Conservation (phyloP, 176 grass and related monocot species). For the Rhynchospora pubera region DNA sequence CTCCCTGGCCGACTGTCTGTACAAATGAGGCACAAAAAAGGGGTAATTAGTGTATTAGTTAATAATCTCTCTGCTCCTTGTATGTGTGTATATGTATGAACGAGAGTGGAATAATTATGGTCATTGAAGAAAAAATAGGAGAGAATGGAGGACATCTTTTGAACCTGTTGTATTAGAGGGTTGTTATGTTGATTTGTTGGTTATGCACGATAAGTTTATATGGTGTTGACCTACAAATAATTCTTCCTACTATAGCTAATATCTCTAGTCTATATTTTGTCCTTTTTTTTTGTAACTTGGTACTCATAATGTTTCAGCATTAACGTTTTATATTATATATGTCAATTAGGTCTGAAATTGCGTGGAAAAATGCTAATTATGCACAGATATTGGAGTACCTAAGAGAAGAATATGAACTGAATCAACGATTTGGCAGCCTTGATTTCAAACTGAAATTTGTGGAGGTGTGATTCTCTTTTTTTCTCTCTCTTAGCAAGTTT, state of each 20-base stretch:
- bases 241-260: background rate
- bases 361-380: slow-evolving; percentile 97
- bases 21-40: background rate
- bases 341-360: slow-evolving; percentile 72
- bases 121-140: background rate
- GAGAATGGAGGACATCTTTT: background rate
- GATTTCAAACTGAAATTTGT: slow-evolving; percentile 97
- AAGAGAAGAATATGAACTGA: slow-evolving; percentile 83
- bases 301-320: background rate
- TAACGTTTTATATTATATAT: background rate
- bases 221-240: too few species aligned
- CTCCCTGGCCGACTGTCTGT: background rate
- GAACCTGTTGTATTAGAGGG: background rate
- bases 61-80: background rate
- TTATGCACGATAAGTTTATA: background rate
- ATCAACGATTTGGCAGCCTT: slow-evolving; percentile 81
- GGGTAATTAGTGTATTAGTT: background rate
- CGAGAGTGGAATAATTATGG: background rate
- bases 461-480: slow-evolving; percentile 42
- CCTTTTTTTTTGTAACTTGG: background rate
- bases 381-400: slow-evolving; percentile 81
- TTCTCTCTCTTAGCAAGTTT: slow-evolving; percentile 15
- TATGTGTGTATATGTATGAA: background rate
- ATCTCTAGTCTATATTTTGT: background rate
- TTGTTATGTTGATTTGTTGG: background rate